Percentiles rank a stretch among this genome's conserved stretches.
Evolutionary conservation across 352 stramenopile species (phyloP).

Genomic region (Globisporangium takayamanum): DNA sequence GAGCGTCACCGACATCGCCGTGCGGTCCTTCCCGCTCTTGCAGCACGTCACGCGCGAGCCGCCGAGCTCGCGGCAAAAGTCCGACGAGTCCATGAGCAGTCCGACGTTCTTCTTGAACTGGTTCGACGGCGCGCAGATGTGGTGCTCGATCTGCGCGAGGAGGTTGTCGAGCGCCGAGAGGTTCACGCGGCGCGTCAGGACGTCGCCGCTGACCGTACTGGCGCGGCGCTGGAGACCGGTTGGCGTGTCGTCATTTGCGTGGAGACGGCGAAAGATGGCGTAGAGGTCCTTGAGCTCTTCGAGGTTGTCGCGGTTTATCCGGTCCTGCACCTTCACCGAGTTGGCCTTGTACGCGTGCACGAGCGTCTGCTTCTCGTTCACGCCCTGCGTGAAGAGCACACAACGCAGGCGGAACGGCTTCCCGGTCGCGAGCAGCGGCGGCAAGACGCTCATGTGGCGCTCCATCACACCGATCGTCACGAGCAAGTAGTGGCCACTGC

Average conservation of each 20-base stretch:
- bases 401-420: slow-evolving; percentile 50
- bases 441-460: slow-evolving; percentile 45
- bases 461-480: slow-evolving; percentile 62
- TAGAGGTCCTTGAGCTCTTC: slow-evolving; percentile 60
- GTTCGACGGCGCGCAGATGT: slow-evolving; percentile 56
- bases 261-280: slow-evolving; percentile 36
- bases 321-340: slow-evolving; percentile 70
- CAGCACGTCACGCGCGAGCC: slow-evolving; percentile 94
- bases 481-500: slow-evolving; percentile 29
- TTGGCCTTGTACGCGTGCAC: slow-evolving; percentile 72
- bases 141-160: slow-evolving; percentile 61
- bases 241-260: background rate
- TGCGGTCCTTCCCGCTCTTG: slow-evolving; percentile 97
- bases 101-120: slow-evolving; percentile 82
- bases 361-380: slow-evolving; percentile 84
- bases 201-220: slow-evolving; percentile 12
- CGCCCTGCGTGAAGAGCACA: slow-evolving; percentile 75
- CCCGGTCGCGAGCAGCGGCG: slow-evolving; percentile 32
- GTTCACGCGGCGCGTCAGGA: slow-evolving; percentile 19
- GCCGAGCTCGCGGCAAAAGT: slow-evolving; percentile 83
- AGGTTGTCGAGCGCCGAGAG: slow-evolving; percentile 60
- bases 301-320: slow-evolving; percentile 79
- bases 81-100: slow-evolving; percentile 73
- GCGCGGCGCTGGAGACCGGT: slow-evolving; percentile 7
- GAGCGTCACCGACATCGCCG: slow-evolving; percentile 95